Evolutionary conservation across 306 rosid species (phyloP), one percentile per base, ranked within the genome.

Genomic region (Cicer bijugum): DNA sequence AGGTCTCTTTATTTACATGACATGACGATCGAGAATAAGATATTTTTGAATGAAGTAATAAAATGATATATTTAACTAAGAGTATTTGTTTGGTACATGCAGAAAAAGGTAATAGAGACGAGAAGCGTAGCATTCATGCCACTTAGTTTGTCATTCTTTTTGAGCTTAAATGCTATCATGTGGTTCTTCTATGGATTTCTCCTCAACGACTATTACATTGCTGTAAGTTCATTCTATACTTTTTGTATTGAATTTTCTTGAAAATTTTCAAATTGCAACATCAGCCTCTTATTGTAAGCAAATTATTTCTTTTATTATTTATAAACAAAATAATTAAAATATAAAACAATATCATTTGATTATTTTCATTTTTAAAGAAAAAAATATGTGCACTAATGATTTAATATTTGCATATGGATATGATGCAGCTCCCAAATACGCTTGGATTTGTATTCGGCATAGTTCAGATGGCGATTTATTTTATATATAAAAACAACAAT

Each of bases 111-210:
- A 0, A 85, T 90, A 9, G 53, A 75, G 81, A 91, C 97, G 0
- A 86, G 75, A 74, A 90, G 97, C 35, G 97, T 91, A 15, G 97
- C 92, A 81, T 95, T 60, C 87, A 88, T 95, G 99, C 99, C 97
- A 0, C 84, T 95, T 39, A 79, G 81, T 8, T 51, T 95, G 66
- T 95, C 99, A 8, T 86, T 94, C 84, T 95, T 85, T 84, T 82
- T 95, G 33, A 95, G 96, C 7, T 53, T 88, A 4, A 86, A 85
- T 62, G 97, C 97, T 35, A 91, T 91, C 71, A 83, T 74, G 86
- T 91, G 99, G 99, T 95, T 95, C 86, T 95, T 91, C 83, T 95
- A 91, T 73, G 99, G 99, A 14, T 78, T 90, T 72, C 76, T 91
- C 43, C 87, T 86, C 75, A 83, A 86, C 60, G 99, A 94, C 86